Percentiles rank a stretch among this genome's conserved stretches.
These are phyloP conservation scores for Abelmoschus esculentus DNA, from an alignment of 345 rosid species.

Conservation along the genomic window DNA sequence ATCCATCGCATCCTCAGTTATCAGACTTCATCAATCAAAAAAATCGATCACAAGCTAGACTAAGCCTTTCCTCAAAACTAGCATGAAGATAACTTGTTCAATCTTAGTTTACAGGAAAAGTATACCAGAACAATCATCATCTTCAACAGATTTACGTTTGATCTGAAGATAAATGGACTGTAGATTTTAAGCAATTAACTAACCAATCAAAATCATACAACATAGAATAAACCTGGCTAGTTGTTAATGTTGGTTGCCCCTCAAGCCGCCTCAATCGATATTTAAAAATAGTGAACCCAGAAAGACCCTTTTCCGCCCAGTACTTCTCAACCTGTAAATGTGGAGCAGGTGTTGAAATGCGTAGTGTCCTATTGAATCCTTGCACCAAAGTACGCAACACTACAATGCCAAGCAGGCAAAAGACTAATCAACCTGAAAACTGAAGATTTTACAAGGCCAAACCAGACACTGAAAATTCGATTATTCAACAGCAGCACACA, in stretches of 20 bases:
- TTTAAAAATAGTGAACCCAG: constrained; percentile 85
- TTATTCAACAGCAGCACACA: neutral
- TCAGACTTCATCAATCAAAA: neutral
- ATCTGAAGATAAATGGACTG: neutral
- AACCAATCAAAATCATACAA: constrained; percentile 6
- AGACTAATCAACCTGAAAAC: neutral
- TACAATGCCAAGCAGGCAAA: neutral
- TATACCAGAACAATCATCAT: neutral
- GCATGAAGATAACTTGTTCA: neutral
- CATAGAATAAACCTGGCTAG: constrained; percentile 56
- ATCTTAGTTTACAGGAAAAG: neutral
- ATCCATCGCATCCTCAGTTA: neutral
- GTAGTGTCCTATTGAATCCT: neutral
- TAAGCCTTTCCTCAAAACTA: neutral
- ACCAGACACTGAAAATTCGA: neutral
- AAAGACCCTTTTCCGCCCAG: constrained; percentile 87
- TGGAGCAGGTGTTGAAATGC: constrained; percentile 2
- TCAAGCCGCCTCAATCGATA: constrained; percentile 52
- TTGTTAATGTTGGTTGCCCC: constrained; percentile 82
- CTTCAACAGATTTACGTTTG: neutral
- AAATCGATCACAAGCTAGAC: neutral
- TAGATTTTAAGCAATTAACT: neutral
- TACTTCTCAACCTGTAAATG: constrained; percentile 55
- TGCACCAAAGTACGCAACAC: neutral
- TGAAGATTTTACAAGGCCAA: neutral